These are phyloP conservation scores for Kockiozyma suomiensis DNA, from an alignment of 805 yeast species.

Conservation along the genomic window DNA sequence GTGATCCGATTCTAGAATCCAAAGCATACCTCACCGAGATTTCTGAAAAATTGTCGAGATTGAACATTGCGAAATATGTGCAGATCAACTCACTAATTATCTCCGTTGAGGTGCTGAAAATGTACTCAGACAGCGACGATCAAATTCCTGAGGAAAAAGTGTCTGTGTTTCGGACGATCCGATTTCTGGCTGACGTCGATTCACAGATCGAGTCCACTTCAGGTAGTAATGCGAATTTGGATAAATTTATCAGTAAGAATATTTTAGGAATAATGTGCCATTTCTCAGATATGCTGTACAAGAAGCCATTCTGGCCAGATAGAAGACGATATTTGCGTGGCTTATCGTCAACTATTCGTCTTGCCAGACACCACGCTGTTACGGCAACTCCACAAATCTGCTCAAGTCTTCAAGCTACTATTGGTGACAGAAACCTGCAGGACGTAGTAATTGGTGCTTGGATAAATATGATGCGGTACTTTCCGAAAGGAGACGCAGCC, in stretches of 20 bases:
- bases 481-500: constrained; percentile 59
- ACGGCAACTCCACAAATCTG: constrained; percentile 82
- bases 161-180: constrained; percentile 13
- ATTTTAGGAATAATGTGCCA: constrained; percentile 75
- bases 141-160: constrained; percentile 11
- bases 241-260: constrained; percentile 54
- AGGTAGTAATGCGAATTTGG: constrained; percentile 37
- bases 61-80: constrained; percentile 34
- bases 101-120: constrained; percentile 46
- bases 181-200: constrained; percentile 24
- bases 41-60: constrained; percentile 51
- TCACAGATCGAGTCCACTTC: not conserved
- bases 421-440: constrained; percentile 65
- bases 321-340: constrained; percentile 75
- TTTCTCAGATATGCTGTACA: constrained; percentile 76
- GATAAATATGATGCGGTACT: constrained; percentile 57
- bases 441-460: constrained; percentile 68
- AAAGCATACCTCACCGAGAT: constrained; percentile 56
- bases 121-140: constrained; percentile 44
- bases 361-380: constrained; percentile 57
- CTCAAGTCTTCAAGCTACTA: constrained; percentile 78
- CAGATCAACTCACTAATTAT: constrained; percentile 37
- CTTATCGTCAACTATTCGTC: constrained; percentile 62
- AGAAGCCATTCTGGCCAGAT: constrained; percentile 70
- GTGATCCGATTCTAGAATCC: constrained; percentile 54